Conservation (phyloP, 179 eudicot species). For the Beta macrorhiza region DNA sequence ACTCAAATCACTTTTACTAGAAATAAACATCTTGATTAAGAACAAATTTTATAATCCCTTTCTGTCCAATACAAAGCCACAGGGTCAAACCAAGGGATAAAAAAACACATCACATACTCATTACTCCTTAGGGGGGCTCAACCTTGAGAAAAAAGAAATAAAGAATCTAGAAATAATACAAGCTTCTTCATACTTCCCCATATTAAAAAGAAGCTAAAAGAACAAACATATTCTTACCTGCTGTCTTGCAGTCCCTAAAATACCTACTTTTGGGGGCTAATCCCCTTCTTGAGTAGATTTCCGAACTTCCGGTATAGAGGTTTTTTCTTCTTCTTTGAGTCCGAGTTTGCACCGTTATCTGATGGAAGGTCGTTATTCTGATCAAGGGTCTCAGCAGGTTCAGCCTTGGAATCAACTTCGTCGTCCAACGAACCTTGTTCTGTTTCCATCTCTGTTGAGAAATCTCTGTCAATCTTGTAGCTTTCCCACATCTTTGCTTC, state of each 20-base stretch:
- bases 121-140: conserved; percentile 35
- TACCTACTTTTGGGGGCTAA: conserved; percentile 52
- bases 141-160: conserved; percentile 27
- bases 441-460: conserved; percentile 55
- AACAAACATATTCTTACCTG: conserved; percentile 36
- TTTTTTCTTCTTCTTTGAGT: conserved; percentile 79
- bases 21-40: conserved; percentile 17
- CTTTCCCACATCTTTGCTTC: conserved; percentile 90
- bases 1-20: conserved; percentile 8
- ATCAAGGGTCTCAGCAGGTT: conserved; percentile 50
- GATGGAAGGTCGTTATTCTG: conserved; percentile 44
- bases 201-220: conserved; percentile 27
- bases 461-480: conserved; percentile 73
- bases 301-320: conserved; percentile 76
- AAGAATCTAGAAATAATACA: conserved; percentile 50
- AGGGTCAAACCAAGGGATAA: conserved; percentile 8
- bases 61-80: conserved; percentile 25
- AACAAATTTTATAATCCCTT: conserved; percentile 31
- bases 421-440: conserved; percentile 75
- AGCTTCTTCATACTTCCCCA: conserved; percentile 37
- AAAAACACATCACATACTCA: conserved; percentile 31
- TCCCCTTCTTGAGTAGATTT: conserved; percentile 69
- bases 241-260: conserved; percentile 21
- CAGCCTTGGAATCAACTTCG: conserved; percentile 62
- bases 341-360: conserved; percentile 49